Evolutionary conservation across 225 moss, liverwort and hornwort genomes (phyloP).

Genomic region (Lunularia cruciata): DNA sequence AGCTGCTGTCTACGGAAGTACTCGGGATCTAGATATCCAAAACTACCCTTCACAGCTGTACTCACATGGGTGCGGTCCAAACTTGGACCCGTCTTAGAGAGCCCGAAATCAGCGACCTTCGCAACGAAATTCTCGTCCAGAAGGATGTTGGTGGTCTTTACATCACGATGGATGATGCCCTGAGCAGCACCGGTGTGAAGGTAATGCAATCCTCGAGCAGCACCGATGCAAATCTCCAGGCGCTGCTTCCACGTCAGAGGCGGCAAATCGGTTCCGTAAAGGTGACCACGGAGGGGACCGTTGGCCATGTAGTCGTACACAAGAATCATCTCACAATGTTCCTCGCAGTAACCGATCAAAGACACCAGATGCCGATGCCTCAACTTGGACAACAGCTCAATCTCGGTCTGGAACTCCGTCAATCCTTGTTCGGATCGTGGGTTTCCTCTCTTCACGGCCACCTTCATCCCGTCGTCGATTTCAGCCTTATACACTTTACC

Average conservation of each 20-base stretch:
- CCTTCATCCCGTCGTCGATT: slow-evolving; percentile 46
- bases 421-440: slow-evolving; percentile 52
- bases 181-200: slow-evolving; percentile 94
- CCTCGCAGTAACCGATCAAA: slow-evolving; percentile 59
- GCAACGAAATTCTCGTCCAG: slow-evolving; percentile 96
- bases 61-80: slow-evolving; percentile 91
- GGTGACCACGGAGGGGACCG: slow-evolving; percentile 50
- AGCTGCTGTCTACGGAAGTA: slow-evolving; percentile 87
- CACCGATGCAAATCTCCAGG: slow-evolving; percentile 91
- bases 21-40: slow-evolving; percentile 90
- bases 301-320: slow-evolving; percentile 65
- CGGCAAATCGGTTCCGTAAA: slow-evolving; percentile 64
- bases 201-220: slow-evolving; percentile 92
- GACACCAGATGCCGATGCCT: slow-evolving; percentile 58
- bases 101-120: slow-evolving; percentile 90
- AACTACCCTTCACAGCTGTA: slow-evolving; percentile 91
- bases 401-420: slow-evolving; percentile 60
- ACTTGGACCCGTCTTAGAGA: slow-evolving; percentile 85
- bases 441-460: slow-evolving; percentile 60
- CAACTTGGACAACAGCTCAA: slow-evolving; percentile 55
- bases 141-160: slow-evolving; percentile 95
- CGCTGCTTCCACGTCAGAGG: slow-evolving; percentile 91
- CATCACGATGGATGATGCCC: slow-evolving; percentile 94
- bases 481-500: slow-evolving; percentile 62
- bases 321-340: slow-evolving; percentile 57